Base-by-base conservation (phyloP, 345 rosid species). In the Populus deltoides region DNA sequence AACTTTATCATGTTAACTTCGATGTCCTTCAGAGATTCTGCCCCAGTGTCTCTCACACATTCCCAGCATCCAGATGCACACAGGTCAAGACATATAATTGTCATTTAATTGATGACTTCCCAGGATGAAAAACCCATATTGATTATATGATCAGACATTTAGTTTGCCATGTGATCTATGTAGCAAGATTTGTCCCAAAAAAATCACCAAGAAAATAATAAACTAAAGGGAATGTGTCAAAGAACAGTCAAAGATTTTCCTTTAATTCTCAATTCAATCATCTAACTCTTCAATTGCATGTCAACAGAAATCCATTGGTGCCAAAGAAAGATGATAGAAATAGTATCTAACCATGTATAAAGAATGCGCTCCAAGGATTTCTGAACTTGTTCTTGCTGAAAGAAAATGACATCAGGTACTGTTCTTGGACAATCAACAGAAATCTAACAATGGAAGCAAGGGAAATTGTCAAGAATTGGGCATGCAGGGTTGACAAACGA, bases 341-440 rank as follows among this genome's bases (percentile, higher is more conserved):
- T 18, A 63, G 79, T 57, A 73, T 72, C 92, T 81, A 82, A 93
- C 98, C 99, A 96, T 68, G 98, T 91, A 85, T 91, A 96, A n/a
- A 93, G 97, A 86, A 96, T 88, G 78, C 97, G 97, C 89, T 96
- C 99, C 87, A 93, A 85, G 71, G 99, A 96, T 81, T 96, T 93
- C 87, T 96, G 99, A 73, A 96, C 97, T 91, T 89, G 97, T 66
- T 57, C 82, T 89, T 96, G 97, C 87, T 92, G 98, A 88, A 96
- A 93, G 91, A 96, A 96, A 75, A 88, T 73, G 71, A 93, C 97
- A 87, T 93, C 97, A 47, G 98, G 98, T 77, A 96, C 98, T 20
- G 98, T 96, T 86, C 99, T 90, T 75, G 99, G 99, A 77, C 99
- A 96, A 82, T 96, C 99, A 80, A 93, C 98, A 82, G 97, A 90